These are phyloP conservation scores for Globisporangium rhizosaccharum DNA, from an alignment of 352 stramenopile species.

Conservation along the genomic window DNA sequence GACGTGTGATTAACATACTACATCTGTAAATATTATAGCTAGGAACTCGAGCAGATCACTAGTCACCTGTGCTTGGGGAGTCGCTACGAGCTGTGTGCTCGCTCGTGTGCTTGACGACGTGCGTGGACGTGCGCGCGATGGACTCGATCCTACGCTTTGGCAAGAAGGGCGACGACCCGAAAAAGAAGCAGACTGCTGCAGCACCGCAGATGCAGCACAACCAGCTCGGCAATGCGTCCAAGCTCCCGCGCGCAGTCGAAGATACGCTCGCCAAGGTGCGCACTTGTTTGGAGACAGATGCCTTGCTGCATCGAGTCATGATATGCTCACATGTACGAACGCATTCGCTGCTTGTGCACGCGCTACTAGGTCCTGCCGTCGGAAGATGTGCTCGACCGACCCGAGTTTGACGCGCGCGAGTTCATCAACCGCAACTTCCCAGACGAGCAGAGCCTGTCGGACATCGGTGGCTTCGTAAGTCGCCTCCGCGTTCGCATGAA, in stretches of 20 bases:
- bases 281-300: background rate
- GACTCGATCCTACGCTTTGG: constrained; percentile 16
- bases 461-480: constrained; percentile 84
- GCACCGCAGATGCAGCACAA: background rate
- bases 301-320: background rate
- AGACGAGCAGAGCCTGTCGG: constrained; percentile 71
- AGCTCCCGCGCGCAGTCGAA: constrained; percentile 47
- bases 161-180: constrained; percentile 10
- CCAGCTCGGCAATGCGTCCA: constrained; percentile 27
- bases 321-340: background rate
- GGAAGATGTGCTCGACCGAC: constrained; percentile 81
- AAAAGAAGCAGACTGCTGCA: constrained; percentile 16
- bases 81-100: too few species aligned
- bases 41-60: too few species aligned
- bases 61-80: too few species aligned
- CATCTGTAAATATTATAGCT: too few species aligned
- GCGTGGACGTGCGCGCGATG: constrained; percentile 2
- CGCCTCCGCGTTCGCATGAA: constrained; percentile 73
- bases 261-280: constrained; percentile 45
- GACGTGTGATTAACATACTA: too few species aligned
- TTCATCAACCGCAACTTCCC: constrained; percentile 93
- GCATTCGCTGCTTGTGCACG: background rate
- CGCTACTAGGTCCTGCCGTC: constrained; percentile 61
- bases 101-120: background rate
- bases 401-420: constrained; percentile 88